Conservation (phyloP, 1,284 basidiomycete species). For the Apiotrichum montevideense region DNA sequence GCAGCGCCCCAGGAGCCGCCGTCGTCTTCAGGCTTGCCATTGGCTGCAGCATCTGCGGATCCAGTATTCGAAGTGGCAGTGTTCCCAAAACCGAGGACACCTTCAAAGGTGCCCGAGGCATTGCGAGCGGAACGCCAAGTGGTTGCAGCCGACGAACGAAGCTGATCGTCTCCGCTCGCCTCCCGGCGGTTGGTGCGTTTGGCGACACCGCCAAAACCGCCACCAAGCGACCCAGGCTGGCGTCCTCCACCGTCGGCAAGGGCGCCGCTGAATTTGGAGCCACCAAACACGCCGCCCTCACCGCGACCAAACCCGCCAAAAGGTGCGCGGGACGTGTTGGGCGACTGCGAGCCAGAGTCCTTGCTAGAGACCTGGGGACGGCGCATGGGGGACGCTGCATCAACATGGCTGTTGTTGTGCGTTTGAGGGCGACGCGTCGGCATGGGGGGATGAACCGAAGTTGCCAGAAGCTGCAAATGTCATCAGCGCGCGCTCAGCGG, state of each 20-base stretch:
- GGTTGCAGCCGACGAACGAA: conserved; percentile 20
- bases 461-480: conserved; percentile 27
- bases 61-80: conserved; percentile 1
- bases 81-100: conserved; percentile 43
- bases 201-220: conserved; percentile 40
- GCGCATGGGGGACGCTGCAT: conserved; percentile 6
- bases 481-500: neutral
- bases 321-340: conserved; percentile 18
- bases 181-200: conserved; percentile 21
- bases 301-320: conserved; percentile 39
- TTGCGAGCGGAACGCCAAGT: conserved; percentile 39
- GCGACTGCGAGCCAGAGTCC: conserved; percentile 11
- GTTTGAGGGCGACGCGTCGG: conserved; percentile 23
- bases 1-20: conserved; percentile 28
- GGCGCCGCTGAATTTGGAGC: conserved; percentile 29
- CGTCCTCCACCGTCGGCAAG: conserved; percentile 19
- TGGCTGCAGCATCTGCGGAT: conserved; percentile 1
- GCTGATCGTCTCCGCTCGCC: neutral
- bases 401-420: conserved; percentile 2
- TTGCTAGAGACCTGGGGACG: neutral
- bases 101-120: conserved; percentile 43
- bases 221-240: conserved; percentile 36
- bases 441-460: conserved; percentile 34
- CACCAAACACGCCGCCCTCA: conserved; percentile 38
- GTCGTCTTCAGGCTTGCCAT: conserved; percentile 29